Evolutionary conservation across 306 rosid species (phyloP).

Genomic region (Vigna nakashimae): DNA sequence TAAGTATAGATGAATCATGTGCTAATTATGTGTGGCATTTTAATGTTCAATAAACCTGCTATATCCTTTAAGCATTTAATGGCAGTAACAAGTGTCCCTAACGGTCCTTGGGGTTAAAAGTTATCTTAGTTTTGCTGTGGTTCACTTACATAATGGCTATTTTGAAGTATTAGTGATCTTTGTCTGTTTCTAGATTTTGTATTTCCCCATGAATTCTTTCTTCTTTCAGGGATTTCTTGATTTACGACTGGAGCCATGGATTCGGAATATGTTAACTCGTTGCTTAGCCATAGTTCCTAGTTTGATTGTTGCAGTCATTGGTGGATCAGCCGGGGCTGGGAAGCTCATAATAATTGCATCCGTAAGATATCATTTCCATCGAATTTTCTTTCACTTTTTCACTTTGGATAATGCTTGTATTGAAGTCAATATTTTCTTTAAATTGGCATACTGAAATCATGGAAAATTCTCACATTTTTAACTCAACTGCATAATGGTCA

Average conservation of each 20-base stretch:
- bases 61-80: slow-evolving; percentile 25
- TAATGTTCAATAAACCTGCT: slow-evolving; percentile 15
- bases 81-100: slow-evolving; percentile 1
- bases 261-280: slow-evolving; percentile 85
- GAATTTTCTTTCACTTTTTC: slow-evolving; percentile 6
- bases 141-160: slow-evolving; percentile 11
- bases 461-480: slow-evolving; percentile 13
- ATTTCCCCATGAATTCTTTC: slow-evolving; percentile 13
- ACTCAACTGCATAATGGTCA: slow-evolving; percentile 4
- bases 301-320: slow-evolving; percentile 83
- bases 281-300: slow-evolving; percentile 95
- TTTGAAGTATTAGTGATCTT: slow-evolving; percentile 27
- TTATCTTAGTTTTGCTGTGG: slow-evolving; percentile 1
- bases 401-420: not conserved
- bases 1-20: slow-evolving; percentile 10
- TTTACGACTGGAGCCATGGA: slow-evolving; percentile 79
- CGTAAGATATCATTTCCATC: slow-evolving; percentile 57
- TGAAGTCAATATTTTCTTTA: slow-evolving; percentile 27
- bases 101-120: slow-evolving; percentile 8
- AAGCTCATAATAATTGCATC: slow-evolving; percentile 90
- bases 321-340: slow-evolving; percentile 98
- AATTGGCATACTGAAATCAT: not conserved
- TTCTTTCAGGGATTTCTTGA: slow-evolving; percentile 84
- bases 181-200: slow-evolving; percentile 6
- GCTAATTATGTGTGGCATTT: slow-evolving; percentile 24